These are phyloP conservation scores for Phaffomyces thermotolerans DNA, from an alignment of 805 yeast genomes.

Conservation along the genomic window DNA sequence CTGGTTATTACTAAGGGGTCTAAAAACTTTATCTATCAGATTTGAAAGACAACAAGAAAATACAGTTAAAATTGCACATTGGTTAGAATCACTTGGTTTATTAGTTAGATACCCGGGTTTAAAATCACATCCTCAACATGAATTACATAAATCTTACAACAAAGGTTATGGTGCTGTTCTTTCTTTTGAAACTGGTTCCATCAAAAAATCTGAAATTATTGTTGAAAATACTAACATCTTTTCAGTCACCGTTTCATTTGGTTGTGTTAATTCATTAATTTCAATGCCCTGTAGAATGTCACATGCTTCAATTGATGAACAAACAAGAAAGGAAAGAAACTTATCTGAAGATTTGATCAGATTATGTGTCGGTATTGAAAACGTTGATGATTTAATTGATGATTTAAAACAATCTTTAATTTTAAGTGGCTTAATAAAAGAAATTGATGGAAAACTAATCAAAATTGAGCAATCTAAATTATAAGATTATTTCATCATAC, in stretches of 20 bases:
- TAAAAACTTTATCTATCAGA: slow-evolving; percentile 81
- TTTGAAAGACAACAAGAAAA: slow-evolving; percentile 84
- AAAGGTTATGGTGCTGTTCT: slow-evolving; percentile 87
- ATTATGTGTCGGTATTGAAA: slow-evolving; percentile 88
- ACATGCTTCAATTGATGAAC: slow-evolving; percentile 91
- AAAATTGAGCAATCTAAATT: slow-evolving; percentile 16
- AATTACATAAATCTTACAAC: slow-evolving; percentile 67
- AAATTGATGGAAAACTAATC: slow-evolving; percentile 23
- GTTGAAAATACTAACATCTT: slow-evolving; percentile 72
- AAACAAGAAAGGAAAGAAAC: slow-evolving; percentile 78
- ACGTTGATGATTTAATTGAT: slow-evolving; percentile 68
- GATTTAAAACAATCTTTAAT: slow-evolving; percentile 69
- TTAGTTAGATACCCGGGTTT: slow-evolving; percentile 85
- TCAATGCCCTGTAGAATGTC: slow-evolving; percentile 96
- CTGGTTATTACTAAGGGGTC: slow-evolving; percentile 83
- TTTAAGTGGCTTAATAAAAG: slow-evolving; percentile 50
- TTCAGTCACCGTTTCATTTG: slow-evolving; percentile 89
- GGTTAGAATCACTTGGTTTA: slow-evolving; percentile 52
- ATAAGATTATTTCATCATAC: background rate
- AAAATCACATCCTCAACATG: slow-evolving; percentile 73
- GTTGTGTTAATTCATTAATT: slow-evolving; percentile 86
- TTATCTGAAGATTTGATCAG: slow-evolving; percentile 90
- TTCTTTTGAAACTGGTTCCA: slow-evolving; percentile 79
- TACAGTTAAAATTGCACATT: slow-evolving; percentile 68
- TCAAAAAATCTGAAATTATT: slow-evolving; percentile 56